phyloP scores from a whole-genome alignment of 1,284 basidiomycete species.

The Wallemia ichthyophaga region DNA sequence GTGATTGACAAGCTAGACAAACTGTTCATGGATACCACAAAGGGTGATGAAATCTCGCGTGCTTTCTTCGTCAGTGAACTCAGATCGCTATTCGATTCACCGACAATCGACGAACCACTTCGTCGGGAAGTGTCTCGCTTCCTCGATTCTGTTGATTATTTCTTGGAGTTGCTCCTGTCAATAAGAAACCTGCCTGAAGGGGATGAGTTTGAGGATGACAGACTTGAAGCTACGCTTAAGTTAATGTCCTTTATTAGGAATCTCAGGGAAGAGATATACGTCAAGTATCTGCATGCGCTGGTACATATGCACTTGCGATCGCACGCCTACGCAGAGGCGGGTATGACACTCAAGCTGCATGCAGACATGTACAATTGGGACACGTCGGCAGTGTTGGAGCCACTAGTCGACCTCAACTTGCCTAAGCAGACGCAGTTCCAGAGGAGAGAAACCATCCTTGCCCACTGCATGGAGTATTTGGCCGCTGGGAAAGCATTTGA shows the following conservation, averaged over 20 bases:
- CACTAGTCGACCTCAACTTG: slow-evolving; percentile 27
- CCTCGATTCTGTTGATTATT: slow-evolving; percentile 65
- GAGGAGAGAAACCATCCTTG: slow-evolving; percentile 63
- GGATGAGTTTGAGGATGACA: slow-evolving; percentile 77
- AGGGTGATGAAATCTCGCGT: slow-evolving; percentile 63
- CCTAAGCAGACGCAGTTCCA: slow-evolving; percentile 82
- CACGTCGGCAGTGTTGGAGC: slow-evolving; percentile 28
- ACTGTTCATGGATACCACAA: slow-evolving; percentile 66
- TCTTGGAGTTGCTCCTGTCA: slow-evolving; percentile 71
- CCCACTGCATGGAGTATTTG: slow-evolving; percentile 58
- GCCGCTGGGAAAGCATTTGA: slow-evolving; percentile 92
- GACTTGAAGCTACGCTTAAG: slow-evolving; percentile 66
- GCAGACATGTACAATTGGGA: slow-evolving; percentile 82
- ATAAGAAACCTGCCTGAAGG: slow-evolving; percentile 77
- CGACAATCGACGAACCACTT: slow-evolving; percentile 46
- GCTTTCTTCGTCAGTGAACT: slow-evolving; percentile 85
- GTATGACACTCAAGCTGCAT: slow-evolving; percentile 66
- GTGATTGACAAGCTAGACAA: slow-evolving; percentile 78
- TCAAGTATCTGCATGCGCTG: slow-evolving; percentile 1
- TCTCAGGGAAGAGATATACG: slow-evolving; percentile 1
- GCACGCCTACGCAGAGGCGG: slow-evolving; percentile 47
- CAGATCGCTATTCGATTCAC: slow-evolving; percentile 52
- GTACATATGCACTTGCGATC: neutral
- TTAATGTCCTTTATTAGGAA: slow-evolving; percentile 63
- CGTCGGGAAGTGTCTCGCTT: slow-evolving; percentile 48